phyloP scores from a whole-genome alignment of 2,329 filamentous ascomycete genomes.

The Decorospora gaudefroyi region DNA sequence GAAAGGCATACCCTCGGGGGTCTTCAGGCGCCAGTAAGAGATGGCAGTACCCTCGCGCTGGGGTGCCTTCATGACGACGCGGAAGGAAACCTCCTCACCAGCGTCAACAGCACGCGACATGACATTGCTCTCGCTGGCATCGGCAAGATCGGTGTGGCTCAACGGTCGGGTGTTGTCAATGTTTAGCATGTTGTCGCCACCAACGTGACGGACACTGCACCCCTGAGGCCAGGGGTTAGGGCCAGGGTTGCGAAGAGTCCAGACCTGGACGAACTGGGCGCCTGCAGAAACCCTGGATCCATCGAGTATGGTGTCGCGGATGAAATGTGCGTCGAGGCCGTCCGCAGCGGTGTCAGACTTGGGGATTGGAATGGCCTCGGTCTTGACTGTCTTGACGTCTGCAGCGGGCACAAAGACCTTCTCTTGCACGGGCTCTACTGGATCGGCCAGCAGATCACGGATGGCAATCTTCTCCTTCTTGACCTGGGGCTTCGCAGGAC shows the following conservation, averaged over 20 bases:
- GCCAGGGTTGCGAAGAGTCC: slow-evolving; percentile 87
- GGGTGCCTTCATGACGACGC: slow-evolving; percentile 81
- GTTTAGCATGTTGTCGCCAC: slow-evolving; percentile 95
- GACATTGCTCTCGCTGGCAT: slow-evolving; percentile 81
- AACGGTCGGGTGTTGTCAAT: slow-evolving; percentile 79
- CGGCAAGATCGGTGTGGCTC: slow-evolving; percentile 74
- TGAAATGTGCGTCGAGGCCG: slow-evolving; percentile 68
- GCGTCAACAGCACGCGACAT: slow-evolving; percentile 70
- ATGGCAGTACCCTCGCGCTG: slow-evolving; percentile 76
- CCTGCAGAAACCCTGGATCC: slow-evolving; percentile 73
- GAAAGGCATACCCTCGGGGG: slow-evolving; percentile 77
- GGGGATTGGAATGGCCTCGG: slow-evolving; percentile 15
- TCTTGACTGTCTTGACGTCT: slow-evolving; percentile 14
- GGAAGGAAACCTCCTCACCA: slow-evolving; percentile 78
- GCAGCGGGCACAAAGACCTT: slow-evolving; percentile 35
- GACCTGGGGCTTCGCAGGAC: slow-evolving; percentile 53
- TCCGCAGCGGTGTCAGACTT: slow-evolving; percentile 19
- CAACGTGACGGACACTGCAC: slow-evolving; percentile 87
- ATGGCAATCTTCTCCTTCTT: slow-evolving; percentile 52
- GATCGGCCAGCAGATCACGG: slow-evolving; percentile 46
- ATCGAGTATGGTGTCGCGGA: slow-evolving; percentile 78
- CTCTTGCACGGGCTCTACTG: slow-evolving; percentile 37
- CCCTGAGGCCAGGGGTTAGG: slow-evolving; percentile 80
- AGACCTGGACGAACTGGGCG: slow-evolving; percentile 82
- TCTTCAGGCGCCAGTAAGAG: slow-evolving; percentile 95